Conservation (phyloP, 352 stramenopile species). For the Globisporangium nodosum region DNA sequence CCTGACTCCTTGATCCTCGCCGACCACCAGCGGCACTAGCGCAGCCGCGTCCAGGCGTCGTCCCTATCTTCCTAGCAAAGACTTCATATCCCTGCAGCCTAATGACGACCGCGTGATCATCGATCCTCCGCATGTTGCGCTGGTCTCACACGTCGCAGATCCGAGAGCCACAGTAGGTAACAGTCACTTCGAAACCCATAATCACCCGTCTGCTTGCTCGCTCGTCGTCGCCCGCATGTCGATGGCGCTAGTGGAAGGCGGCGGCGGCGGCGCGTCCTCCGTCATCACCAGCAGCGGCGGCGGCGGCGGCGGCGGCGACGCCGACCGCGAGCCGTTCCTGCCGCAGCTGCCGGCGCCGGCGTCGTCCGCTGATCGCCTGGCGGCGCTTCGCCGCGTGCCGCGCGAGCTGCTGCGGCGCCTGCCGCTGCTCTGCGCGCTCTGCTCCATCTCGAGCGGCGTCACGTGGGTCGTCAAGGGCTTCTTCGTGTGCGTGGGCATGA, state of each 20-base stretch:
- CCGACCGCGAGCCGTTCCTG: slow-evolving; percentile 7
- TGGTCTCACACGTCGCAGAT: too few relatives aligned
- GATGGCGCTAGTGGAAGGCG: neutral
- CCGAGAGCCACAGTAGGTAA: too few relatives aligned
- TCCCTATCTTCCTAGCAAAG: neutral
- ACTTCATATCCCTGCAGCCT: too few relatives aligned
- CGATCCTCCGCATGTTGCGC: too few relatives aligned
- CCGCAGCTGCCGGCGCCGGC: neutral
- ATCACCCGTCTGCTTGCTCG: neutral
- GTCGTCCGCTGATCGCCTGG: neutral
- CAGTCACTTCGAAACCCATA: neutral
- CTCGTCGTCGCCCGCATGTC: neutral
- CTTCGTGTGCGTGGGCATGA: slow-evolving; percentile 42
- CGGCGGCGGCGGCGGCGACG: neutral
- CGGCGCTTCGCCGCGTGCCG: slow-evolving; percentile 6
- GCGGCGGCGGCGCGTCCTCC: neutral
- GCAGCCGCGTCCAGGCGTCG: neutral
- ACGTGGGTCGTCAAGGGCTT: slow-evolving; percentile 38
- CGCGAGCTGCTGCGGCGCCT: slow-evolving; percentile 3
- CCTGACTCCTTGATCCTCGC: neutral
- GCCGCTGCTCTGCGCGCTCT: slow-evolving; percentile 10
- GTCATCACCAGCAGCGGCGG: neutral
- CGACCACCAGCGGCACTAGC: too few relatives aligned
- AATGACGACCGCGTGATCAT: too few relatives aligned
- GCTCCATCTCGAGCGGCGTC: slow-evolving; percentile 17